phyloP scores from a whole-genome alignment of 2,329 filamentous ascomycete species.

The Macrophomina tecta region DNA sequence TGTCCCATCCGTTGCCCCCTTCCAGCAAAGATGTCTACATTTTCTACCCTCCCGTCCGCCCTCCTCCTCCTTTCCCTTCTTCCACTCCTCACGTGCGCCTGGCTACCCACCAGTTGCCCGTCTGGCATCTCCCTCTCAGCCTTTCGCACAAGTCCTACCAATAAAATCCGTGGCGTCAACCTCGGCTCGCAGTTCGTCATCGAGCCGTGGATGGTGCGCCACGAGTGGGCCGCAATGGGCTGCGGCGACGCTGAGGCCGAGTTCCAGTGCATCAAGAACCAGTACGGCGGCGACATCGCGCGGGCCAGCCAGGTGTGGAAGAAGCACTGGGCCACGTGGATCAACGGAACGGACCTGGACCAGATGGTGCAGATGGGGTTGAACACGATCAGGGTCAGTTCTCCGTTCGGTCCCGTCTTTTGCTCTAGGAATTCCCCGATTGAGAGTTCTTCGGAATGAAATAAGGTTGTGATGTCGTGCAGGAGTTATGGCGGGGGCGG shows the following conservation, averaged over 20 bases:
- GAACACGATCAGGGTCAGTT: constrained; percentile 55
- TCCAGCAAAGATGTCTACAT: neutral
- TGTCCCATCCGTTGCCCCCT: too few relatives aligned
- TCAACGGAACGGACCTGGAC: constrained; percentile 56
- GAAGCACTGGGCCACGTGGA: constrained; percentile 59
- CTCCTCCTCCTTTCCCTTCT: neutral
- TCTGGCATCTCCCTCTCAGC: neutral
- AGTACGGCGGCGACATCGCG: constrained; percentile 33
- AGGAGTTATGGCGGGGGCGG: neutral
- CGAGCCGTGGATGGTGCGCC: constrained; percentile 60
- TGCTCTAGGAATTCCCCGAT: neutral
- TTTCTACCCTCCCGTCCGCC: neutral
- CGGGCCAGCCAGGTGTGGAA: constrained; percentile 55
- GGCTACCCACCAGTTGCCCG: constrained; percentile 18
- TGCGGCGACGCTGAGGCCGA: constrained; percentile 56
- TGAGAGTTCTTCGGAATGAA: neutral
- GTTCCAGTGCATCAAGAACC: constrained; percentile 58
- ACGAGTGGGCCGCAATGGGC: constrained; percentile 56
- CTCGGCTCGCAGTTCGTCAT: constrained; percentile 59
- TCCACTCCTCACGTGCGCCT: constrained; percentile 1
- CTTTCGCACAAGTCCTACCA: neutral
- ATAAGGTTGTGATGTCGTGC: neutral
- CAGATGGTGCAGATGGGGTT: constrained; percentile 58
- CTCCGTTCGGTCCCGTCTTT: neutral
- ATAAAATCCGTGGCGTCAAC: constrained; percentile 63